Evolutionary conservation across 441 rosid genomes (phyloP), one percentile per base, ranked within the genome.

Genomic region (Jatropha podagrica): DNA sequence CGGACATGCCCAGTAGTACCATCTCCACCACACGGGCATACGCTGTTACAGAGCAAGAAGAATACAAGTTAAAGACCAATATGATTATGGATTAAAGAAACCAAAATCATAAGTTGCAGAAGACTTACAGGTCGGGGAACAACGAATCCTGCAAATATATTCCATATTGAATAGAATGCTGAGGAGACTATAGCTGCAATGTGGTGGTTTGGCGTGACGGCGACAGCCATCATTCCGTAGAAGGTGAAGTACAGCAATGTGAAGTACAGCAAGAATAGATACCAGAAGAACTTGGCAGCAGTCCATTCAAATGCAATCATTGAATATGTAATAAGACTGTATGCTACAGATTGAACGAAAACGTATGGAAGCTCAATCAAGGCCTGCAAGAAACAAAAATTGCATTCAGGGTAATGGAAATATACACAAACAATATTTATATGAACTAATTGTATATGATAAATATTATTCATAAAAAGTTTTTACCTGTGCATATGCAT

Each of bases 251-350:
- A 86, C 61, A 88, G 76, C 44, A 90, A 65, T 11, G 91, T 86
- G 80, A 85, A 83, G 76, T 74, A 86, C 88, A 86, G 86, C 69
- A 80, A 88, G 87, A 85, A 90, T 40, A 86, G 62, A 72, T 86
- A 90, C 94, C 94, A 88, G 12, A 90, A 83, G 83, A 88, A 87
- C 55, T 88, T 90, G 18, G 68, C 78, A 11, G 79, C 84, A 2
- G 81, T 86, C 87, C 90, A 84, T 44, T 88, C 90, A 65, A 85
- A 90, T 0, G 85, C 88, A 14, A 90, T 90, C 92, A 90, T 90
- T 1, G 89, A 65, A 72, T 90, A 90, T n/a, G 88, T 90, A n/a
- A 87, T 77, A 61, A 87, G 54, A 23, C 90, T 81, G 23, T 90
- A 88, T 2, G 74, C 79, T 12, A 83, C 37, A 1, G 89, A 75